These are phyloP conservation scores for Pichia cabralensis DNA, from an alignment of 805 yeast genomes.

Conservation along the genomic window DNA sequence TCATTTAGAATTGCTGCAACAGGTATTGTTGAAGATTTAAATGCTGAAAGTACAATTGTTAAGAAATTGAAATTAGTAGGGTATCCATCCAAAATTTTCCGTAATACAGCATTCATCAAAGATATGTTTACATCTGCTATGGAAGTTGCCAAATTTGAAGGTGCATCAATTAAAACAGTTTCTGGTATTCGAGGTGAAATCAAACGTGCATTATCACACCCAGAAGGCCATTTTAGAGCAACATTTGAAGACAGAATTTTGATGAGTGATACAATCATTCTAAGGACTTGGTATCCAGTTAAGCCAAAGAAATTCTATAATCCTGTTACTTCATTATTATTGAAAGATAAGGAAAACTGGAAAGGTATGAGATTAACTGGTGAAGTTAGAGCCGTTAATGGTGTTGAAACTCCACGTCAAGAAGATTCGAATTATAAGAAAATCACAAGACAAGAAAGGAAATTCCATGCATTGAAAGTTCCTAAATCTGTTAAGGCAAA, in stretches of 20 bases:
- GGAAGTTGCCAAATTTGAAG: slow-evolving; percentile 97
- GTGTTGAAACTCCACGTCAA: slow-evolving; percentile 45
- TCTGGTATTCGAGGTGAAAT: slow-evolving; percentile 97
- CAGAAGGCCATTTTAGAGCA: slow-evolving; percentile 94
- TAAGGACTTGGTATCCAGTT: slow-evolving; percentile 97
- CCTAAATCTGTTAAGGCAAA: slow-evolving; percentile 69
- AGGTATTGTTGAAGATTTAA: slow-evolving; percentile 90
- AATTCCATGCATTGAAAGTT: slow-evolving; percentile 79
- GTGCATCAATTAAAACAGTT: slow-evolving; percentile 93
- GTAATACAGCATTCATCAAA: slow-evolving; percentile 93
- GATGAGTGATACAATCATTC: slow-evolving; percentile 78
- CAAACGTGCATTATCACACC: slow-evolving; percentile 85
- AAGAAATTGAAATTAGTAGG: slow-evolving; percentile 94
- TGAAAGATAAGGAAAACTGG: slow-evolving; percentile 78
- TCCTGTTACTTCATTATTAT: slow-evolving; percentile 85
- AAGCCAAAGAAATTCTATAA: slow-evolving; percentile 84
- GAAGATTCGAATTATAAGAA: slow-evolving; percentile 48
- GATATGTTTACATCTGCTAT: slow-evolving; percentile 90
- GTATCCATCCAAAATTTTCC: slow-evolving; percentile 84
- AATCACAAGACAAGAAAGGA: slow-evolving; percentile 75
- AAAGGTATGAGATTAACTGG: slow-evolving; percentile 95
- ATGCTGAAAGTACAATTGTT: slow-evolving; percentile 82
- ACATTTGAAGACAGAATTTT: slow-evolving; percentile 92
- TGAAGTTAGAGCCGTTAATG: slow-evolving; percentile 71
- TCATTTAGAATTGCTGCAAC: slow-evolving; percentile 94